Base-by-base conservation (phyloP, 345 rosid genomes). In the Raphanus sativus region DNA sequence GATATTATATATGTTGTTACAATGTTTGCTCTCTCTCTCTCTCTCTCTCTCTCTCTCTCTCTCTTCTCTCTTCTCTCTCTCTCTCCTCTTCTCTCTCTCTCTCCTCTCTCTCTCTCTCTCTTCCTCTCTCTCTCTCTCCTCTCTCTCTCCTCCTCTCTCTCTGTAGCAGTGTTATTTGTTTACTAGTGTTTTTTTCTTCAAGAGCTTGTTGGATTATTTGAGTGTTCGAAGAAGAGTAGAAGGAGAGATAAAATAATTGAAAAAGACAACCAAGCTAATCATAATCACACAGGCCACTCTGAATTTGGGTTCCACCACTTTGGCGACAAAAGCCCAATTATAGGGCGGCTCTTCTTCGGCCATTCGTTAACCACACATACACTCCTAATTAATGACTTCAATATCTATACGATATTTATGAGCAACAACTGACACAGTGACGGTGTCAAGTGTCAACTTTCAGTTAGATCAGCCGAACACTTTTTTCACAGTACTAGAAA, bases 251-350 rank as follows among this genome's bases (percentile, higher is more conserved):
- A 28, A 28, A 40, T 8, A 30, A 54, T 25, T 5, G 75, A 76
- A 76, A 76, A 76, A n/a, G 80, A 69, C 69, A 69, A 36, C 25
- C 69, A 42, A 69, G 40, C 65, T 24, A 60, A 60, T 28, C 64
- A 60, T 15, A 61, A 6, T 38, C 50, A 62, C 17, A 71, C 67
- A 77, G 40, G 5, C 60, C 56, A 15, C 26, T 69, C 70, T 56
- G 69, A 69, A 15, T 6, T 70, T 55, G 65, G 71, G 81, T 71
- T 77, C 76, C 81, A 77, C 81, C 76, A 77, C 73, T 77, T 64
- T 56, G 72, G 71, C 72, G 24, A 71, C 67, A 71, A 71, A 48
- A n/a, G 81, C 80, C 80, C 80, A 77, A 54, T 70, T 11, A 70
- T 52, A 36, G 59, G 75, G 70, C 70, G 59, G 70, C 76, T 64